Evolutionary conservation across 2,329 filamentous ascomycete species (phyloP), one percentile per base, ranked within the genome.

Genomic region (Apiospora saccharicola): DNA sequence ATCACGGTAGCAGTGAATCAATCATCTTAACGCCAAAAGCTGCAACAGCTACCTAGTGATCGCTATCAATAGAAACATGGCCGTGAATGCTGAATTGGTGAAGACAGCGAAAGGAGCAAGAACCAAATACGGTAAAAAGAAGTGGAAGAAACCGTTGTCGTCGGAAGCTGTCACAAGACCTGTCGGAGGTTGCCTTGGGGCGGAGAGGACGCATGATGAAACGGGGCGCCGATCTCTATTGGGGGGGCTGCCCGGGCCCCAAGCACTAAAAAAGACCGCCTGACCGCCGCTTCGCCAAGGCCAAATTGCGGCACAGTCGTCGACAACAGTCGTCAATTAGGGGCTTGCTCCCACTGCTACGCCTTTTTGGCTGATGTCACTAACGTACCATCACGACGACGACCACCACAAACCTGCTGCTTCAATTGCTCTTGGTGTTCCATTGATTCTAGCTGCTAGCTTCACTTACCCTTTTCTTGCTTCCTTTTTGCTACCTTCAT

Each of bases 91-190:
- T 57, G 26, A 16, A 57, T 34, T 24, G 14, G 22, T 3, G 6
- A 61, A 4, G 16, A 61, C 53, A 8, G 53, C 26, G 26, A 57
- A 34, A 57, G 26, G 30, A 30, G 51, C 51, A 30, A 30, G 26
- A 30, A 30, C 37, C 53, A 61, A 61, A 30, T 61, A n/a, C 53
- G 16, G 53, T 22, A 37, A 14, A 64, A 64, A 64, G 57, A 64
- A 64, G 57, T 64, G 57, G 57, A 14, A 64, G 57, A 64, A 64
- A 64, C 57, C 19, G 57, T 37, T 37, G 10, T 64, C 57, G 57
- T 64, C 19, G 34, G 34, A 64, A 64, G 57, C 57, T 64, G 57
- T 37, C 30, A 64, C 57, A 64, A 19, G 16, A 37, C 57, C 14
- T 64, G 57, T 64, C 30, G 34, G 34, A 64, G 57, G 22, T 64